Percentiles rank a stretch among this genome's conserved stretches.
phyloP scores from a whole-genome alignment of 441 rosid species.

The Syzygium syzygioides region DNA sequence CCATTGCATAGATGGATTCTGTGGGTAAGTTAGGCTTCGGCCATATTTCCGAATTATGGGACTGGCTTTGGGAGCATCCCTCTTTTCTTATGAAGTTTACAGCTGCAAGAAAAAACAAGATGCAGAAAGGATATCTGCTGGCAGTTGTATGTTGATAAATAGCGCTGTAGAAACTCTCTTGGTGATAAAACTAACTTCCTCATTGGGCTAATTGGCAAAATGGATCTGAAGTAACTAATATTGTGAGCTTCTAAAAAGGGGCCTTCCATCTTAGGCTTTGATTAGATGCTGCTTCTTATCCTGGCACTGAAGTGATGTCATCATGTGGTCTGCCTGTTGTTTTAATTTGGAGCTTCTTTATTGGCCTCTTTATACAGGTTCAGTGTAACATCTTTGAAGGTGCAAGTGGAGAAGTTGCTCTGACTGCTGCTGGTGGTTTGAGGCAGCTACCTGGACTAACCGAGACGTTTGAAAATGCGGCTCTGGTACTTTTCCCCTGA shows the following conservation, averaged over 20 bases:
- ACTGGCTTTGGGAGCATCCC: background rate
- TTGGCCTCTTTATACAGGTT: conserved; percentile 42
- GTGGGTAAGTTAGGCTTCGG: background rate
- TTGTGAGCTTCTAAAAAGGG: background rate
- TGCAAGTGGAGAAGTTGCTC: conserved; percentile 75
- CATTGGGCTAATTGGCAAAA: background rate
- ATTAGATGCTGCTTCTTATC: background rate
- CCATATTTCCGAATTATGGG: background rate
- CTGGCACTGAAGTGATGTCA: background rate
- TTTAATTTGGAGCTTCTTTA: conserved; percentile 7
- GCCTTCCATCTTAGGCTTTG: background rate
- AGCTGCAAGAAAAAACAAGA: background rate
- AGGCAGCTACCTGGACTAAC: conserved; percentile 77
- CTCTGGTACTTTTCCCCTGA: conserved; percentile 47
- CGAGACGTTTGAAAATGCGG: conserved; percentile 85
- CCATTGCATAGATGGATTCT: background rate
- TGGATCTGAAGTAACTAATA: background rate
- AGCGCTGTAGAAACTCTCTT: background rate
- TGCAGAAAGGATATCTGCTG: background rate
- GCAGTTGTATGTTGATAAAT: background rate
- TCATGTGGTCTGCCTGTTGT: background rate
- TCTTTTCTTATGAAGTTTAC: background rate
- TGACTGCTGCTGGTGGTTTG: conserved; percentile 91
- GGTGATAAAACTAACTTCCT: background rate
- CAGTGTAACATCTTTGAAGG: conserved; percentile 93